Evolutionary conservation across 192 early-diverging fungal genomes (phyloP), one percentile per base, ranked within the genome.

Genomic region (Backusella liffmaniae): DNA sequence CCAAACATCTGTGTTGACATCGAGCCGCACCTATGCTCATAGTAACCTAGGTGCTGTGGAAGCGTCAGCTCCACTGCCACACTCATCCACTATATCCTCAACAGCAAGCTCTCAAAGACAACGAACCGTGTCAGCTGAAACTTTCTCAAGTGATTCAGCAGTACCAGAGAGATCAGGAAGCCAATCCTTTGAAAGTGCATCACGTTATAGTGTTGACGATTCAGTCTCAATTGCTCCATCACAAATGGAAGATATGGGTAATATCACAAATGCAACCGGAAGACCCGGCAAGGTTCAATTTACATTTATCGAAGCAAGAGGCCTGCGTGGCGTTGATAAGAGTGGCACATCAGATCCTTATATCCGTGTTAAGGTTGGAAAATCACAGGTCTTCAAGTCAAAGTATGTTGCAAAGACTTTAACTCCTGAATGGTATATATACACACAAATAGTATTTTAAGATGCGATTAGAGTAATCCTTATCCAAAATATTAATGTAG

Each of bases 261-360:
- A 62, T 10, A 29, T 29, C 21, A 62, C 56, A 8, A 29, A 62
- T 62, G 56, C 56, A 12, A 44, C 49, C 37, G 70, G 65, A 34
- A 30, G 69, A 8, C 66, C 74, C 46, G 78, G 80, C 1, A 70
- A 21, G 3, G 66, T 82, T 9, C 35, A 26, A 9, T 53, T 92
- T 23, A 70, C 73, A 44, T 79, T 93, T 59, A 49, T 87, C 9
- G 80, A 66, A 18, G 91, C 89, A 9, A 42, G 79, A 39, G 78
- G 84, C 21, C 74, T 91, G 13, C 86, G 86, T 73, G 85, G 84
- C 1, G 86, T 89, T 0, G 91, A 93, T 74, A 77, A 74, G 42
- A 49, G 67, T 37, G 76, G 72, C 9, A 39, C 35, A 8, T 77
- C 75, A 9, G 75, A 81, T 44, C 66, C 72, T 4, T 77, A 62